Percentiles rank a stretch among this genome's conserved stretches.
These are phyloP conservation scores for Rubroboletus satanas DNA, from an alignment of 768 basidiomycete genomes.

Conservation along the genomic window DNA sequence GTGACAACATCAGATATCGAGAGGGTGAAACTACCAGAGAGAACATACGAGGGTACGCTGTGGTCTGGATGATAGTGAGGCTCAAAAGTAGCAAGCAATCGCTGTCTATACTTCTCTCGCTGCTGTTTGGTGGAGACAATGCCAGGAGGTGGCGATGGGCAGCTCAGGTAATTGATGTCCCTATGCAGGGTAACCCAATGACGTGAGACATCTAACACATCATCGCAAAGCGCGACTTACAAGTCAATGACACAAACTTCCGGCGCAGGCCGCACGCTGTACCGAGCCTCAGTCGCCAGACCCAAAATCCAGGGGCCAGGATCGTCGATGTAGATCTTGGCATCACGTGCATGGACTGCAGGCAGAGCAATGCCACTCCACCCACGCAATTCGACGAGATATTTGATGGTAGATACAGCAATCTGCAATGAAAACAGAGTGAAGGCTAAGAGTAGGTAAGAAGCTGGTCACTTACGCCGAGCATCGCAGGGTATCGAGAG, in stretches of 20 bases:
- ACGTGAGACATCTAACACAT: slow-evolving; percentile 4
- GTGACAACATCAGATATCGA: neutral
- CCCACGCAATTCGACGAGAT: slow-evolving; percentile 87
- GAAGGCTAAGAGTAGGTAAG: neutral
- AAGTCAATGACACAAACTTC: slow-evolving; percentile 89
- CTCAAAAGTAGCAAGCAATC: slow-evolving; percentile 74
- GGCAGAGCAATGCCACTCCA: slow-evolving; percentile 88
- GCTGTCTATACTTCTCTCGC: slow-evolving; percentile 74
- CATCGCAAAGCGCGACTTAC: slow-evolving; percentile 40
- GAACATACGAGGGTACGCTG: slow-evolving; percentile 61
- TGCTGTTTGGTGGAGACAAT: slow-evolving; percentile 74
- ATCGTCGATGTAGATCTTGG: slow-evolving; percentile 92
- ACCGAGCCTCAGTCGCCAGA: slow-evolving; percentile 78
- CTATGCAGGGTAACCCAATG: slow-evolving; percentile 33
- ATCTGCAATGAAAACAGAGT: slow-evolving; percentile 42
- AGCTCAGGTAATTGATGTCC: slow-evolving; percentile 82
- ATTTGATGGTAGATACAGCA: slow-evolving; percentile 87
- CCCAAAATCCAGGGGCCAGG: slow-evolving; percentile 97
- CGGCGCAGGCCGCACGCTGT: slow-evolving; percentile 65
- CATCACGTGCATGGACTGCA: slow-evolving; percentile 83
- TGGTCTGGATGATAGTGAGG: slow-evolving; percentile 89
- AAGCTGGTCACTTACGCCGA: slow-evolving; percentile 52
- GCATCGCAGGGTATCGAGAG: slow-evolving; percentile 87
- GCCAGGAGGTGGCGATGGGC: slow-evolving; percentile 72
- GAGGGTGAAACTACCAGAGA: neutral